phyloP scores from a whole-genome alignment of 31 red algal species.

The Odonthalia washingtoniensis region DNA sequence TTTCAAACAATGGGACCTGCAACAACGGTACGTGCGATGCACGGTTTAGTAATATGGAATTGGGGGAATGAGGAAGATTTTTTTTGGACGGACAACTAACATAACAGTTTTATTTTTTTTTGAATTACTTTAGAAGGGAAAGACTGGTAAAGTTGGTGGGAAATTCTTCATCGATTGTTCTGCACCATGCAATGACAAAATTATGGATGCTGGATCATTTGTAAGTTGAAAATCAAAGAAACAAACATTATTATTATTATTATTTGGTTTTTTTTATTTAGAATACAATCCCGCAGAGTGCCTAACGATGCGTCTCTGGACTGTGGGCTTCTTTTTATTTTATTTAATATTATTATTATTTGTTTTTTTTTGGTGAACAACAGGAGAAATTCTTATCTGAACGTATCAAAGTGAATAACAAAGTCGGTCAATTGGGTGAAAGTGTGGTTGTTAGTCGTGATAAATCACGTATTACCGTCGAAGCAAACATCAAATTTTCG shows the following conservation, averaged over 20 bases:
- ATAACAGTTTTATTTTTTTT: too few species aligned
- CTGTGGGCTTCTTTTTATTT: constrained; percentile 15
- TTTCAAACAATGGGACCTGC: too few species aligned
- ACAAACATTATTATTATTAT: background rate
- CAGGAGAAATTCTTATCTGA: constrained; percentile 94
- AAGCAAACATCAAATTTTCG: constrained; percentile 77
- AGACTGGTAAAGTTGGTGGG: constrained; percentile 64
- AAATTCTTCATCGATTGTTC: constrained; percentile 90
- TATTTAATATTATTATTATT: background rate
- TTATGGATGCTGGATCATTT: constrained; percentile 79
- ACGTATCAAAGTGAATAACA: constrained; percentile 92
- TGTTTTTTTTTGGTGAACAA: constrained; percentile 7
- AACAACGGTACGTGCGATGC: too few species aligned
- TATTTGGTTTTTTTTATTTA: background rate
- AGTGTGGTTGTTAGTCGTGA: constrained; percentile 79
- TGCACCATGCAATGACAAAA: constrained; percentile 82
- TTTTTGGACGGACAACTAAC: too few species aligned
- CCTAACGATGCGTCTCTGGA: constrained; percentile 76
- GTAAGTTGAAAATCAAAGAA: constrained; percentile 55
- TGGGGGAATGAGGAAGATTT: too few species aligned
- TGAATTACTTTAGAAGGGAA: too few species aligned
- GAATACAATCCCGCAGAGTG: constrained; percentile 49
- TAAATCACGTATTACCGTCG: constrained; percentile 73
- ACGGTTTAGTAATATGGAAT: too few species aligned
- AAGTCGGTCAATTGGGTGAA: constrained; percentile 77